These are phyloP conservation scores for Dactylella cylindrospora DNA, from an alignment of 2,329 filamentous ascomycete genomes.

Conservation along the genomic window DNA sequence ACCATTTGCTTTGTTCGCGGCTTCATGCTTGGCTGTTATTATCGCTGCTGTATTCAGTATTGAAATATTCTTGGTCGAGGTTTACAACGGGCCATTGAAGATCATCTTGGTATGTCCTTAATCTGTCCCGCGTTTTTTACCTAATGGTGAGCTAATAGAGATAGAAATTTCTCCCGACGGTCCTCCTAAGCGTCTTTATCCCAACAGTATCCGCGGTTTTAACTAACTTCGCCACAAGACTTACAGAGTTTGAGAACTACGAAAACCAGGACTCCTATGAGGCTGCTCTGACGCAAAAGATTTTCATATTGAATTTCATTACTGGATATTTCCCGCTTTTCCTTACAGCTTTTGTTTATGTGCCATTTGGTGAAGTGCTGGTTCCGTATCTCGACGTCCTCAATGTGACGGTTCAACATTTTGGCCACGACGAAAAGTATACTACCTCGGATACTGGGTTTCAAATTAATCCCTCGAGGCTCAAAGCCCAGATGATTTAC, in stretches of 20 bases:
- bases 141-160: constrained; percentile 8
- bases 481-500: constrained; percentile 91
- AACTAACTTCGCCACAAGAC: constrained; percentile 70
- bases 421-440: constrained; percentile 74
- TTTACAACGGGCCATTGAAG: constrained; percentile 88
- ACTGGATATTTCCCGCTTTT: constrained; percentile 92
- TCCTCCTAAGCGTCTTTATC: constrained; percentile 78
- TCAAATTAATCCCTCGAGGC: constrained; percentile 75
- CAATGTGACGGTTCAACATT: constrained; percentile 69
- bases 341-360: constrained; percentile 89
- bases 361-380: constrained; percentile 82
- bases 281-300: constrained; percentile 82
- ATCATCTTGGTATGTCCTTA: constrained; percentile 67
- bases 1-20: constrained; percentile 77
- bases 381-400: constrained; percentile 86
- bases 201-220: constrained; percentile 76
- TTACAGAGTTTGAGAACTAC: constrained; percentile 89
- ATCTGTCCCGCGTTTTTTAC: constrained; percentile 26
- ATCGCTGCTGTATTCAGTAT: constrained; percentile 87
- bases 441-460: constrained; percentile 64
- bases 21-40: constrained; percentile 71
- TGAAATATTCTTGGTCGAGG: constrained; percentile 92
- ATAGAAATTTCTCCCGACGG: constrained; percentile 81
- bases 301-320: constrained; percentile 95
- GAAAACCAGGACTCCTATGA: constrained; percentile 82